phyloP scores from a whole-genome alignment of 208 protist genomes.

The Leishmania aethiopica region DNA sequence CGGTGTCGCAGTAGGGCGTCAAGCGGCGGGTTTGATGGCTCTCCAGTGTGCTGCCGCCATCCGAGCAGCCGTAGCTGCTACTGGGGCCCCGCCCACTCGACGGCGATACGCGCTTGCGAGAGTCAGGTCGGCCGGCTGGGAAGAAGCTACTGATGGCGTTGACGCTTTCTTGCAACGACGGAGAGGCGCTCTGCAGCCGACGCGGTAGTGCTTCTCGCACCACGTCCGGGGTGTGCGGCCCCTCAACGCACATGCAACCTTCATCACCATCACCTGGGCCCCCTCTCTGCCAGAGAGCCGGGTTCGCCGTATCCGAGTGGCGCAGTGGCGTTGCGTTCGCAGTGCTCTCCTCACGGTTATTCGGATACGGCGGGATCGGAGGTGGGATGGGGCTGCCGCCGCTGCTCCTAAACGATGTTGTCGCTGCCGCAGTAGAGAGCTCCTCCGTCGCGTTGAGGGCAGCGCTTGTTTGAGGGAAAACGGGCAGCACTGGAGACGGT shows the following conservation, averaged over 20 bases:
- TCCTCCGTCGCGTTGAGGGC: background rate
- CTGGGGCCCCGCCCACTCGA: conserved; percentile 14
- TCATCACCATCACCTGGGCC: background rate
- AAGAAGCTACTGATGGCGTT: background rate
- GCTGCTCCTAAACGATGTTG: background rate
- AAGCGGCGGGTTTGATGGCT: conserved; percentile 15
- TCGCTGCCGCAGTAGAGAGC: background rate
- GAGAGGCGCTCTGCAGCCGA: background rate
- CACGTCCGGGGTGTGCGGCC: background rate
- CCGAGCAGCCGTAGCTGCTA: conserved; percentile 41
- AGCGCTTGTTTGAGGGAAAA: background rate
- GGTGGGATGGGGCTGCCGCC: background rate
- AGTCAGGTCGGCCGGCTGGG: background rate
- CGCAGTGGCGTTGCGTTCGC: background rate
- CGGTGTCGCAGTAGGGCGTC: conserved; percentile 14
- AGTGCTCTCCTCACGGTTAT: background rate
- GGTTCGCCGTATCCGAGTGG: background rate
- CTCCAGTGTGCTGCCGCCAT: conserved; percentile 14
- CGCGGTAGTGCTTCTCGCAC: background rate
- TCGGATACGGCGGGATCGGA: background rate
- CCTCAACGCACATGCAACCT: background rate
- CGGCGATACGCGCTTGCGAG: conserved; percentile 5
- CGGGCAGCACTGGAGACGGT: background rate
- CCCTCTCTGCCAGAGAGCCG: background rate
- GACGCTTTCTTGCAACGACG: background rate